A percentile compares a stretch with the other conserved stretches of the same genome.
These are phyloP conservation scores for Erythrophleum fordii DNA, from an alignment of 306 rosid genomes.

Conservation along the genomic window DNA sequence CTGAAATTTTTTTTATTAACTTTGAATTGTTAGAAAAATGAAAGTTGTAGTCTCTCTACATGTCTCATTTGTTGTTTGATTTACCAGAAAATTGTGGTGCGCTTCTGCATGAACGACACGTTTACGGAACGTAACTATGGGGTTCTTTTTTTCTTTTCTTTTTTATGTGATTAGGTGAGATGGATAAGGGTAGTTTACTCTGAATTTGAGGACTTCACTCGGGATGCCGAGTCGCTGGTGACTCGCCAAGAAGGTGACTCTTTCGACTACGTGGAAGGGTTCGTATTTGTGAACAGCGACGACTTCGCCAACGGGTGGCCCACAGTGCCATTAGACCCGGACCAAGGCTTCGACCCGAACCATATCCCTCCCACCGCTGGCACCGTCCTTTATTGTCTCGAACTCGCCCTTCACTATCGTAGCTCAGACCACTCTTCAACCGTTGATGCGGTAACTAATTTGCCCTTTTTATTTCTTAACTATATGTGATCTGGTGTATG, in stretches of 20 bases:
- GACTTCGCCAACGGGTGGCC: slow-evolving; percentile 79
- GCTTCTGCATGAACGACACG: slow-evolving; percentile 38
- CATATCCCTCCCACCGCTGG: slow-evolving; percentile 57
- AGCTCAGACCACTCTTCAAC: slow-evolving; percentile 47
- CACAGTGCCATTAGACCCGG: slow-evolving; percentile 60
- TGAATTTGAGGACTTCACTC: slow-evolving; percentile 67
- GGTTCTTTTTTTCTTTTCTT: not conserved
- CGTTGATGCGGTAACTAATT: slow-evolving; percentile 68
- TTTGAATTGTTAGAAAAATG: not conserved
- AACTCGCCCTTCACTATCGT: slow-evolving; percentile 74
- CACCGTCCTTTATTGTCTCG: slow-evolving; percentile 86
- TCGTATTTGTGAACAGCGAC: slow-evolving; percentile 73
- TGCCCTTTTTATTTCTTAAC: not conserved
- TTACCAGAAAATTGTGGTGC: not conserved
- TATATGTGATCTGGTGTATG: not conserved
- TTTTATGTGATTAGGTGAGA: slow-evolving; percentile 63
- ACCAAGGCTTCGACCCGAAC: slow-evolving; percentile 55
- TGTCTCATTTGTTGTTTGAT: not conserved
- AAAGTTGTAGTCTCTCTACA: not conserved
- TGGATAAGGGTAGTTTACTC: slow-evolving; percentile 90
- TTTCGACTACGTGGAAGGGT: slow-evolving; percentile 97
- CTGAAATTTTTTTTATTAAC: not conserved
- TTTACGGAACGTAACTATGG: slow-evolving; percentile 31
- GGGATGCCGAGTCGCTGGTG: slow-evolving; percentile 85
- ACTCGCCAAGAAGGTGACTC: slow-evolving; percentile 61